Base-by-base conservation (phyloP, 495 filamentous ascomycete genomes). In the Penicillium egyptiacum region DNA sequence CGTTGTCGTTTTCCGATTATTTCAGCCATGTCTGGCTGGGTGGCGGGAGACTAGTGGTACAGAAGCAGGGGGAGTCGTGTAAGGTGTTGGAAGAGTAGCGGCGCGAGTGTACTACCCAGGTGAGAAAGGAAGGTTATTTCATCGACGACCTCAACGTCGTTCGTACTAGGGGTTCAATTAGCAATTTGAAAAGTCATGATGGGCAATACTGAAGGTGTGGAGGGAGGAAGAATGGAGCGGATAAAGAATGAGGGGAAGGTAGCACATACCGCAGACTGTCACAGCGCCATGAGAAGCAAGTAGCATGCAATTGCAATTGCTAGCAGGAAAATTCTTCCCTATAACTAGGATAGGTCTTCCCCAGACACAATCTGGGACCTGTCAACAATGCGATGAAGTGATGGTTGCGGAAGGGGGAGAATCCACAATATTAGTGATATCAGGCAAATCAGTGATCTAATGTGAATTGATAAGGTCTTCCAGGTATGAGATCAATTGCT, bases 11-110 rank as follows among this genome's bases (percentile, higher is more conserved):
- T 74, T 50, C 55, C 65, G 52, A 64, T 55, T 56, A 58, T 58
- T 44, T 76, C 74, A 51, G 75, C 71, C 76, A 79, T 79, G 61
- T 66, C 64, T 66, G 47, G 47, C 8, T 20, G n/a, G 43, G 20
- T 14, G 11, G 40, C 9, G 8, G 14, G 37, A 33, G 12, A 35
- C n/a, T 37, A 30, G 33, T 37, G 30, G 22, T 22, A 57, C 31
- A 46, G 42, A 52, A 53, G 49, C 45, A 48, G 31, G 57, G 50
- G 50, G 22, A 42, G 50, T 39, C 17, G 33, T 37, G 22, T 31
- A 57, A 53, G 52, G 54, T 50, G 50, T 26, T 37, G 16, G 37
- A 44, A 45, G 26, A 51, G n/a, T 54, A 42, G 56, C 60, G 50
- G 49, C 55, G 57, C 45, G 19, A 54, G 49, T 50, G 51, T 19